A percentile compares a stretch with the other conserved stretches of the same genome.
Evolutionary conservation across 176 grass and related monocot genomes (phyloP).

Genomic region (Bonia amplexicaulis): DNA sequence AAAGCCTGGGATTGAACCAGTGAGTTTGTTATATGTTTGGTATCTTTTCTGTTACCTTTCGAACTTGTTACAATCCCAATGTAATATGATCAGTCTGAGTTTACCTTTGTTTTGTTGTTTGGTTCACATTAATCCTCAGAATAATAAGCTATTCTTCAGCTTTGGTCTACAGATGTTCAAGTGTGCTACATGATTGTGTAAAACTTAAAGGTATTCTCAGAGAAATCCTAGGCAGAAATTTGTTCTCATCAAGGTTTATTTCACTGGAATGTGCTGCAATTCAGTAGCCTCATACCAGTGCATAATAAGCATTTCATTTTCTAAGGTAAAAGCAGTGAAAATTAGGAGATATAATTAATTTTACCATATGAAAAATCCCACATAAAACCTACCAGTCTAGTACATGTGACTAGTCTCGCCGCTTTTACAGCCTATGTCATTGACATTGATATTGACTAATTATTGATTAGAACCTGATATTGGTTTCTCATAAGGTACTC

Average conservation of each 20-base stretch:
- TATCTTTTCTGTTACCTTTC: neutral
- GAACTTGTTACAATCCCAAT: neutral
- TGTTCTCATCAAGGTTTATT: slow-evolving; percentile 6
- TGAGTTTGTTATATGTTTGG: neutral
- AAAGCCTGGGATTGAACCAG: neutral
- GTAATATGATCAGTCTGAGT: neutral
- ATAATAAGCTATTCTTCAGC: neutral
- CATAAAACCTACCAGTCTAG: neutral
- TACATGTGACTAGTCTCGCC: neutral
- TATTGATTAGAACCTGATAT: neutral
- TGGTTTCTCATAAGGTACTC: neutral
- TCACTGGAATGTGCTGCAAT: neutral
- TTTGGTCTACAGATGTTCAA: neutral
- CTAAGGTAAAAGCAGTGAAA: neutral
- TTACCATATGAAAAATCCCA: neutral
- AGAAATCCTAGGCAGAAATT: neutral
- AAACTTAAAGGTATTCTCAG: neutral
- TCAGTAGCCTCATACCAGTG: neutral
- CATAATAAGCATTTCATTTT: neutral
- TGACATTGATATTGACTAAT: neutral
- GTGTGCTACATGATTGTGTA: neutral
- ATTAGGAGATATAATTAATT: neutral
- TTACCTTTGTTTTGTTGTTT: neutral
- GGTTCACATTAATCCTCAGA: neutral
- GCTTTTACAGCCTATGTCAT: neutral